phyloP scores from a whole-genome alignment of 2,329 filamentous ascomycete genomes.

The Penicillium capsulatum region DNA sequence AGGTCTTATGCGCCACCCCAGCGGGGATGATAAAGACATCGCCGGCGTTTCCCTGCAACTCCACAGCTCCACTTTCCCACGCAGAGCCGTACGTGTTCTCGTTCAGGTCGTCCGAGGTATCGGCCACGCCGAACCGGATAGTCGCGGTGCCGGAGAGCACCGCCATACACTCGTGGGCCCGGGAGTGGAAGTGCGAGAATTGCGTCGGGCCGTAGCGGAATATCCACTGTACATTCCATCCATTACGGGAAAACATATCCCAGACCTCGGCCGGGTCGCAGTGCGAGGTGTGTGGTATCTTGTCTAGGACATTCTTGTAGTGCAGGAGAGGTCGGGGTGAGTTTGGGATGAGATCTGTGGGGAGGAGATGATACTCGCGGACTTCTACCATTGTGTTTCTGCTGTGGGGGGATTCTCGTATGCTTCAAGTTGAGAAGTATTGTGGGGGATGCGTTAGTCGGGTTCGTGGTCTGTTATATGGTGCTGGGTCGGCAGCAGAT shows the following conservation, averaged over 20 bases:
- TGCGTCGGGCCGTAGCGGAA: constrained; percentile 55
- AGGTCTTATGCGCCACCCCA: constrained; percentile 55
- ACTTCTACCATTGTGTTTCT: too few species aligned
- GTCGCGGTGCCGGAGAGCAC: constrained; percentile 52
- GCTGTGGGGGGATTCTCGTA: too few species aligned
- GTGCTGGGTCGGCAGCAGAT: too few species aligned
- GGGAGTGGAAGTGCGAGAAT: constrained; percentile 55
- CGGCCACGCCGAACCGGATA: constrained; percentile 54
- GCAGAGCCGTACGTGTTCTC: constrained; percentile 12
- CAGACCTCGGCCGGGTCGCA: constrained; percentile 33
- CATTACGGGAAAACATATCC: constrained; percentile 47
- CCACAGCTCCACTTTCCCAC: constrained; percentile 48
- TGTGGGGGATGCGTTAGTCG: too few species aligned
- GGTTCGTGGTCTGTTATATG: too few species aligned
- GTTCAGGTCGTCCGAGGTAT: constrained; percentile 26
- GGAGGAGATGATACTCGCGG: constrained; percentile 32
- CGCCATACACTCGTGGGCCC: constrained; percentile 56
- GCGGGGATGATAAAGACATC: constrained; percentile 59
- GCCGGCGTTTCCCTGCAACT: constrained; percentile 47
- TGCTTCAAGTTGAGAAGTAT: too few species aligned
- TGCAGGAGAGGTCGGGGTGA: constrained; percentile 52
- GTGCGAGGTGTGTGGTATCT: not conserved
- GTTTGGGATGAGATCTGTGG: constrained; percentile 49
- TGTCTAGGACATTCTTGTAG: constrained; percentile 45
- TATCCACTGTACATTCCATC: constrained; percentile 55